phyloP scores from a whole-genome alignment of 2,329 filamentous ascomycete genomes.

The Cadophora sp. region DNA sequence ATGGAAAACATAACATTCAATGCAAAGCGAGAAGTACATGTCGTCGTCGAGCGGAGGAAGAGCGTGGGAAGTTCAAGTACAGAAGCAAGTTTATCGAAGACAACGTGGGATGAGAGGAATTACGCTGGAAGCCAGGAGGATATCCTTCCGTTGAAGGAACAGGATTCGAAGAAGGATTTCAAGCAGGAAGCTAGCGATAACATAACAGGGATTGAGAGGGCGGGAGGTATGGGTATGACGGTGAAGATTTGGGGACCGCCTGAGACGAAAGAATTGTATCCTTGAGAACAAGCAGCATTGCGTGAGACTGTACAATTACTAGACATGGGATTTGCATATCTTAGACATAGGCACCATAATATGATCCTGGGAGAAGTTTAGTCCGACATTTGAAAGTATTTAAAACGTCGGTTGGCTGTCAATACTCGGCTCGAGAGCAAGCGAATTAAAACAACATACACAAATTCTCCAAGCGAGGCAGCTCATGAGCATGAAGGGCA shows the following conservation, averaged over 20 bases:
- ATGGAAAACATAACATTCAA: constrained; percentile 19
- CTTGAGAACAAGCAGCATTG: constrained; percentile 1
- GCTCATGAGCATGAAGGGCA: not conserved
- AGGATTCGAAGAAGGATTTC: constrained; percentile 8
- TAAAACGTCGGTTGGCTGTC: not conserved
- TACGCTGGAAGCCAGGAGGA: not conserved
- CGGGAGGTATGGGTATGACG: constrained; percentile 19
- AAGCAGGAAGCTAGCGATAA: not conserved
- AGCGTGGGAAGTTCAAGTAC: constrained; percentile 3
- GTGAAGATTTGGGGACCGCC: constrained; percentile 20
- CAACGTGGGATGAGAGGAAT: constrained; percentile 12
- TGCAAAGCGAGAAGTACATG: constrained; percentile 28
- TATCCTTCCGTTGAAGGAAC: not conserved
- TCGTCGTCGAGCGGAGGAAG: constrained; percentile 23
- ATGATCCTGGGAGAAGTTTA: not conserved
- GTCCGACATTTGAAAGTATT: not conserved
- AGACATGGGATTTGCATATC: not conserved
- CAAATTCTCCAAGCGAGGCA: not conserved
- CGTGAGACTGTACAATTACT: not conserved
- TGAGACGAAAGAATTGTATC: constrained; percentile 8
- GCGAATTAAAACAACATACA: not conserved
- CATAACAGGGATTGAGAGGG: constrained; percentile 3
- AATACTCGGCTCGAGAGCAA: not conserved
- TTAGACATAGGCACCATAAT: not conserved
- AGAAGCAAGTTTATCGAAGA: not conserved